Evolutionary conservation across 148 eudicot species (phyloP), one percentile per base, ranked within the genome.

Genomic region (Camellia sinensis): DNA sequence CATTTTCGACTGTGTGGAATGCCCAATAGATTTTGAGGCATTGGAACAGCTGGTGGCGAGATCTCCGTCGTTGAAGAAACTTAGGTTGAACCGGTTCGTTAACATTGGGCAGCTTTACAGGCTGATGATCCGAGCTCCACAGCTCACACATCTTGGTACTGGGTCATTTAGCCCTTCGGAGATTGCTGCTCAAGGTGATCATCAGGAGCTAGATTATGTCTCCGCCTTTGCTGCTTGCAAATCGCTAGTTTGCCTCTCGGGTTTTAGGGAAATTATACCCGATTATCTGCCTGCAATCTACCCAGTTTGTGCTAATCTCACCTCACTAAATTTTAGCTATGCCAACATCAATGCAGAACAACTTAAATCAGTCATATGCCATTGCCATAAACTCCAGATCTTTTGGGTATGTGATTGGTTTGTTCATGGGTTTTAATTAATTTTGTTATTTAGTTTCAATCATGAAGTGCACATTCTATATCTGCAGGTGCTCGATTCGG

Each of bases 241-340:
- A 81, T 93, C 92, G 7, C 85, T 93, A 56, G 88, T 89, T 73
- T 89, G 94, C 81, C 86, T 93, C 21, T 93, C 97, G 8, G 97
- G 97, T 0, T 93, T 93, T 72, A 84, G 91, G 77, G 97, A 93
- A 13, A 82, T 90, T 60, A 62, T 82, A 6, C 88, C 95, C 0
- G 91, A 85, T 60, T 90, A 85, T 78, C 80, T 93, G 76, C 94
- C 97, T 3, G 80, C 88, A 3, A 90, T 93, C 21, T 74, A 78
- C 77, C 91, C 97, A 0, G 92, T 88, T 44, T 91, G 97, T 82
- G 90, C 81, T 80, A 91, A 91, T 80, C 90, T 93, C 72, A 91
- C 95, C 44, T 91, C 97, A 7, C 80, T 93, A 76, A 93, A 93
- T 83, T 85, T 93, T 60, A 93, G 97, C 84, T 93, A 90, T 84